These are phyloP conservation scores for Neoboletus subvelutipes DNA, from an alignment of 768 basidiomycete species.

Conservation along the genomic window DNA sequence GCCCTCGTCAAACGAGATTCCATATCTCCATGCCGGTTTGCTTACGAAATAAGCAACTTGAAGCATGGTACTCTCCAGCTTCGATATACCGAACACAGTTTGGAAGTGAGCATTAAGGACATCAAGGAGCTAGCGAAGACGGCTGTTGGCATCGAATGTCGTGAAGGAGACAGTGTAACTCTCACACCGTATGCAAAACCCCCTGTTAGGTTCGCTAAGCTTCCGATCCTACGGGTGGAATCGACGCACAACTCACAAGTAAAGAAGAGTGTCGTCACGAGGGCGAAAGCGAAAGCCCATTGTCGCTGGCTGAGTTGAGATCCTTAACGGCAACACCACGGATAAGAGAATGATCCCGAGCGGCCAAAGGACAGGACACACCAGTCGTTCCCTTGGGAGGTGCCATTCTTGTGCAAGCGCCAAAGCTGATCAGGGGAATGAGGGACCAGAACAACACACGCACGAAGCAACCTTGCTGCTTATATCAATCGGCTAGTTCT, in stretches of 20 bases:
- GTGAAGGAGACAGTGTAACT: not conserved
- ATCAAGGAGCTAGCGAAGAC: constrained; percentile 52
- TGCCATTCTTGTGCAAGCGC: constrained; percentile 29
- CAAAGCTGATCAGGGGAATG: constrained; percentile 2
- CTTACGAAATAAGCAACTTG: constrained; percentile 70
- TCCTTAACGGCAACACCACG: constrained; percentile 12
- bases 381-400: constrained; percentile 44
- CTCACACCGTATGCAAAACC: constrained; percentile 67
- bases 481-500: constrained; percentile 10
- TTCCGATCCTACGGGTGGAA: not conserved
- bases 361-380: constrained; percentile 16
- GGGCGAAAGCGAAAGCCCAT: constrained; percentile 59
- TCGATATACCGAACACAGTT: constrained; percentile 61
- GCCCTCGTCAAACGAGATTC: not conserved
- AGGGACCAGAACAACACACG: not conserved
- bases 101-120: constrained; percentile 76
- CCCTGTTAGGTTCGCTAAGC: constrained; percentile 37
- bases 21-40: not conserved
- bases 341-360: not conserved
- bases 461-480: not conserved
- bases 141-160: constrained; percentile 17
- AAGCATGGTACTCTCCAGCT: constrained; percentile 70
- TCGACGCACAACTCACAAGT: constrained; percentile 46
- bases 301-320: constrained; percentile 44
- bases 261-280: constrained; percentile 77